Evolutionary conservation across 2,329 filamentous ascomycete species (phyloP).

Genomic region (Fusarium goolgardi): DNA sequence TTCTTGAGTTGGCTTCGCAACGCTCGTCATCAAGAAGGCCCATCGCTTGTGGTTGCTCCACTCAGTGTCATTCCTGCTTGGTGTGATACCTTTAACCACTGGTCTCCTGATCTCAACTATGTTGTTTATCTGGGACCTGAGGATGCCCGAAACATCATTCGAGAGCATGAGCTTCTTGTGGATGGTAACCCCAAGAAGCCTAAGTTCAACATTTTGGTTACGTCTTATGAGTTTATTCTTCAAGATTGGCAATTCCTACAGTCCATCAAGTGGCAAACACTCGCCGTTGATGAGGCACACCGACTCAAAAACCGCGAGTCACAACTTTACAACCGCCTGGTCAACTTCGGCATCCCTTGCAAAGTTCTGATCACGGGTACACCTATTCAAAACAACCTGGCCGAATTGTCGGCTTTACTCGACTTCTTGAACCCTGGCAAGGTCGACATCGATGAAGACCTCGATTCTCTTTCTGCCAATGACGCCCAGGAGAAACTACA

Average conservation of each 20-base stretch:
- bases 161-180: conserved; percentile 87
- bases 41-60: conserved; percentile 96
- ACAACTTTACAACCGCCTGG: conserved; percentile 86
- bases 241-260: conserved; percentile 85
- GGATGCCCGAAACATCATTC: conserved; percentile 85
- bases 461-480: conserved; percentile 81
- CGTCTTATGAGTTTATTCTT: conserved; percentile 96
- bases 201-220: conserved; percentile 97
- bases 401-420: conserved; percentile 90
- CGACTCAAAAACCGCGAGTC: conserved; percentile 96
- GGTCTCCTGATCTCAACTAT: conserved; percentile 96
- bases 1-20: conserved; percentile 98
- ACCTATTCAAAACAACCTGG: conserved; percentile 95
- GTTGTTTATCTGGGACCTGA: conserved; percentile 96
- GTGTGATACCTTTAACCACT: conserved; percentile 97
- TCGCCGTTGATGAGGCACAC: conserved; percentile 96
- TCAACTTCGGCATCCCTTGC: conserved; percentile 87
- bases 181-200: conserved; percentile 88
- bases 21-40: conserved; percentile 87
- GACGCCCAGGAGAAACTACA: conserved; percentile 89
- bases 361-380: conserved; percentile 96
- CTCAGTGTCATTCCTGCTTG: conserved; percentile 97
- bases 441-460: conserved; percentile 88
- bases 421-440: conserved; percentile 98
- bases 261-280: conserved; percentile 96